These are phyloP conservation scores for Phytopythium boreale DNA, from an alignment of 352 stramenopile genomes.

Conservation along the genomic window DNA sequence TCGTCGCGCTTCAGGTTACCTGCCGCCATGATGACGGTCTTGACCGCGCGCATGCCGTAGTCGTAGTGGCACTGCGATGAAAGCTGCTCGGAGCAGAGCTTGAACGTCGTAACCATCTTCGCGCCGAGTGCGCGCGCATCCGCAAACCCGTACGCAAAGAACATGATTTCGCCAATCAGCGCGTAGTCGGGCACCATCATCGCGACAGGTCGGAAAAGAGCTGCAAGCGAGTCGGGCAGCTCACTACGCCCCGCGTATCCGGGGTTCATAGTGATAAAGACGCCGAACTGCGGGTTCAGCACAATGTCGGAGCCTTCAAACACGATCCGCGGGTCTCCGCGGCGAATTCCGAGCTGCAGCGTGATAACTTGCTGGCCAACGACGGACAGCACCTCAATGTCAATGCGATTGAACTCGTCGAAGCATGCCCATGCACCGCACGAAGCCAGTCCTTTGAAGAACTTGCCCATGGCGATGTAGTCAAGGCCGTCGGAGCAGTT, in stretches of 20 bases:
- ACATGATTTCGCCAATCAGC: slow-evolving; percentile 96
- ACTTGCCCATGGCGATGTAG: slow-evolving; percentile 95
- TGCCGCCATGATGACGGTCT: slow-evolving; percentile 93
- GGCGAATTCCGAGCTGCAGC: slow-evolving; percentile 85
- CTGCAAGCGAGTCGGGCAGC: slow-evolving; percentile 93
- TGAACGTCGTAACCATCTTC: slow-evolving; percentile 97
- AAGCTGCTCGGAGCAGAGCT: slow-evolving; percentile 93
- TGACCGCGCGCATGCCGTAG: slow-evolving; percentile 96
- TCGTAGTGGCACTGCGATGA: slow-evolving; percentile 95
- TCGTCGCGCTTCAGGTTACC: slow-evolving; percentile 94
- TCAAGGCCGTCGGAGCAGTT: slow-evolving; percentile 95
- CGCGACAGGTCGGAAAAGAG: slow-evolving; percentile 93
- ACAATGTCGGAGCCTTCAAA: slow-evolving; percentile 95
- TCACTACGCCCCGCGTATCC: slow-evolving; percentile 94
- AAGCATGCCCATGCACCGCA: slow-evolving; percentile 95
- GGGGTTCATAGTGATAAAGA: slow-evolving; percentile 97
- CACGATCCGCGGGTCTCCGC: slow-evolving; percentile 85
- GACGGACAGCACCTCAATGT: slow-evolving; percentile 91
- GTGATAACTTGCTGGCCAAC: slow-evolving; percentile 86
- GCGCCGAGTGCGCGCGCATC: slow-evolving; percentile 91
- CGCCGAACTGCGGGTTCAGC: slow-evolving; percentile 91
- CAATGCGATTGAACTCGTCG: slow-evolving; percentile 96
- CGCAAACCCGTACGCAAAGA: slow-evolving; percentile 94
- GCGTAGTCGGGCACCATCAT: slow-evolving; percentile 98
- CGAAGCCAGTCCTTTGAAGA: slow-evolving; percentile 90